Percentiles rank a stretch among this genome's conserved stretches.
Evolutionary conservation across 768 basidiomycete species (phyloP).

Genomic region (Boletus sp.): DNA sequence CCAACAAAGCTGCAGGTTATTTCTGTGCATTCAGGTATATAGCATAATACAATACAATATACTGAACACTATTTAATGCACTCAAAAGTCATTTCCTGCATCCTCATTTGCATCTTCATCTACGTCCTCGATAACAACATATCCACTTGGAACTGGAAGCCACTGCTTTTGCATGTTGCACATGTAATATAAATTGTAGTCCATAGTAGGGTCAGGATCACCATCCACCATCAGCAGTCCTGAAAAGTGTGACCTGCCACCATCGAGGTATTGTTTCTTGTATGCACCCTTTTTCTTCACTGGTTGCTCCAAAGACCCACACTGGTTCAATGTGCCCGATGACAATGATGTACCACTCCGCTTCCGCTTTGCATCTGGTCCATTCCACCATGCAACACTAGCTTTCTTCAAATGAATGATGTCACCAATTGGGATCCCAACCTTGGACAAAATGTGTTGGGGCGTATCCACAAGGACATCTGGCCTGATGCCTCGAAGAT

Average conservation of each 20-base stretch:
- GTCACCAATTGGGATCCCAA: not conserved
- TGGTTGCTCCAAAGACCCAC: too few species aligned
- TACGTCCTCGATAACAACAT: not conserved
- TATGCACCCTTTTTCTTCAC: too few species aligned
- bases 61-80: too few species aligned
- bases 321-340: too few species aligned
- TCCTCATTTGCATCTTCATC: not conserved
- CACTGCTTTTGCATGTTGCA: not conserved
- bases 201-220: too few species aligned
- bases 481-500: not conserved
- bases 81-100: too few species aligned
- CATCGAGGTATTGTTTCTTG: too few species aligned
- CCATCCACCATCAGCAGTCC: too few species aligned
- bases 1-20: too few species aligned
- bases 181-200: not conserved
- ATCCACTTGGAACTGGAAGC: slow-evolving; percentile 2
- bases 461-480: not conserved
- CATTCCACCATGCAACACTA: not conserved
- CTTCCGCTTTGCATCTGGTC: not conserved
- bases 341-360: not conserved
- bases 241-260: too few species aligned
- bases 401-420: slow-evolving; percentile 4
- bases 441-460: not conserved
- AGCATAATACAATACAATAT: too few species aligned
- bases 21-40: too few species aligned